Conservation (phyloP, 768 basidiomycete genomes). For the Xanthoconium stramineum region DNA sequence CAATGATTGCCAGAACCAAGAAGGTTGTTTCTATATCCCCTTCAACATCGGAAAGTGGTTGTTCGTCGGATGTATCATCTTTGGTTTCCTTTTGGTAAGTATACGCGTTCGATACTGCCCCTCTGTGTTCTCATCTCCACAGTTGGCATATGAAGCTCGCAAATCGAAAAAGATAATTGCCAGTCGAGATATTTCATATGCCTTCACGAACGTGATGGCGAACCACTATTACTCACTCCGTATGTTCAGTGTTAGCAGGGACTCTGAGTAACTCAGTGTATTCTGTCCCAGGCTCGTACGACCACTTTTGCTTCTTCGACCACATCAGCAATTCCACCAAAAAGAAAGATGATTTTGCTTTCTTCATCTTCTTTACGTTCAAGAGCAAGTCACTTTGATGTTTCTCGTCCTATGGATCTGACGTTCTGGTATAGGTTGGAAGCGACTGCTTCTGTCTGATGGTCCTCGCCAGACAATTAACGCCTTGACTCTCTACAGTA, state of each 20-base stretch:
- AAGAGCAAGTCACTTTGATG: conserved; percentile 64
- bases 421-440: conserved; percentile 58
- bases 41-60: conserved; percentile 93
- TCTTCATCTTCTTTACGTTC: conserved; percentile 99
- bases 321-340: conserved; percentile 96
- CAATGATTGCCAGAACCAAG: conserved; percentile 57
- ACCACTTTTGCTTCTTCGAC: conserved; percentile 97
- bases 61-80: conserved; percentile 97
- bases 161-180: conserved; percentile 94
- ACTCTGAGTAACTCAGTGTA: not conserved
- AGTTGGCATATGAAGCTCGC: conserved; percentile 89
- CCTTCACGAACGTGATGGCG: conserved; percentile 97
- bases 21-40: conserved; percentile 80
- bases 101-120: not conserved
- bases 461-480: conserved; percentile 98
- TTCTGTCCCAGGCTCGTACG: conserved; percentile 70
- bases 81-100: conserved; percentile 90
- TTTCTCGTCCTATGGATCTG: not conserved
- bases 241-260: conserved; percentile 38
- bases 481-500: conserved; percentile 92
- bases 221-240: conserved; percentile 95
- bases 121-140: conserved; percentile 9
- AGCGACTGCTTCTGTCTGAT: conserved; percentile 86
- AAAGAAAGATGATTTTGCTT: conserved; percentile 95
- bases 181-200: conserved; percentile 95